Evolutionary conservation across 2,329 filamentous ascomycete genomes (phyloP), one percentile per base, ranked within the genome.

Genomic region (Verticillium klebahnii): DNA sequence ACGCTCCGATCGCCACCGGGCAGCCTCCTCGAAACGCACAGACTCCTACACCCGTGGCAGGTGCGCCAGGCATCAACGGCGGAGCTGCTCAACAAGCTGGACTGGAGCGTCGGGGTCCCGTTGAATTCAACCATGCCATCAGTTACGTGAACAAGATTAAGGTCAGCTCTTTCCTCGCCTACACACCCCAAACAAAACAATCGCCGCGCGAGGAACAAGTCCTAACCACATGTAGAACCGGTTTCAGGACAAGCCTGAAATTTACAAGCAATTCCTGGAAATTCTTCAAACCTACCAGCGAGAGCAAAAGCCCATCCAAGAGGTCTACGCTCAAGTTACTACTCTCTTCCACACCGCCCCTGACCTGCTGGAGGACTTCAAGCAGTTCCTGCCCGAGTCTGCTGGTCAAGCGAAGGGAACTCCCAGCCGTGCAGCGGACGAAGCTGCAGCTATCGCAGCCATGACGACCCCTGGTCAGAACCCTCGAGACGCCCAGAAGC

Each of bases 91-190:
- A 85, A 76, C 76, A 89, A 77, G 78, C 84, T 74, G 78, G 84
- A 76, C 78, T 91, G 73, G 93, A 96, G 75, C 96, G 95, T 72
- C 87, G 93, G 61, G 94, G 93, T 0, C 95, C 95, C 1, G 95
- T 99, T 19, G 95, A 99, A 72, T 99, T 99, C 76, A 99, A 99
- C 73, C 95, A 99, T 77, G 95, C 95, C 0, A 99, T 99, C 66
- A 98, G 93, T 74, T 99, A 99, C 71, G 95, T 99, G 60, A 99
- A 99, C 74, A 99, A 99, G 79, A 99, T 99, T 71, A 99, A 99
- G 89, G 93, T 95, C 78, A 74, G 84, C 69, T 60, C 37, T 17
- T 29, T 58, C 36, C 23, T 58, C 19, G 11, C 34, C 14, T 39
- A 8, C 9, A 23, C 9, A 11, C 11, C 45, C 4, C 25, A 57